Evolutionary conservation across 345 rosid species (phyloP), one percentile per base, ranked within the genome.

Genomic region (Abelmoschus esculentus): DNA sequence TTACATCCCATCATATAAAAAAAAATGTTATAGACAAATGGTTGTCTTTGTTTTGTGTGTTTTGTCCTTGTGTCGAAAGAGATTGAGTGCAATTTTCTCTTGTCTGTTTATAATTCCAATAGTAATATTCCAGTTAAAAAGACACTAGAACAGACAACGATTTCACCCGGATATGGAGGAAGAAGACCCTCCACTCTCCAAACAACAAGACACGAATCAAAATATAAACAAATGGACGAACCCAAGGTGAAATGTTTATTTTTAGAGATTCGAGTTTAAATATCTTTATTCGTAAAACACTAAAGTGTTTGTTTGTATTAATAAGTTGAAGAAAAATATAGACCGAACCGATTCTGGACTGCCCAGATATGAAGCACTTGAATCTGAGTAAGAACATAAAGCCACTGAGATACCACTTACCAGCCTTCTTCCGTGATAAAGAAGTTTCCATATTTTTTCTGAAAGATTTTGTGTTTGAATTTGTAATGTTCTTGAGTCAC

Each of bases 121-220:
- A 69, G 69, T 73, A 65, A 75, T 66, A 69, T 71, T 73, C 59
- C 44, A 61, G 60, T 70, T 65, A 69, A 49, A 69, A 49, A n/a
- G 82, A 83, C 85, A 70, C 42, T 58, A 54, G 73, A 74, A 67
- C 73, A 74, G 79, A 77, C 85, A 60, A 56, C 31, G 72, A 72
- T 67, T 61, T 17, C 72, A 77, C 78, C 82, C 74, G 72, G 72
- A 71, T 77, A 60, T 70, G 78, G 73, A 70, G 83, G 78, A 75
- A 75, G 78, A 79, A 22, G 1, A 22, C 26, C 26, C 26, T 69
- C 63, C 63, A 63, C 56, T 40, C 9, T 75, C 56, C 63, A 71
- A 61, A 69, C 17, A 70, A 78, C 36, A 71, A 49, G 73, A 74
- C 70, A 54, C 17, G 5, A 36, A 36, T 36, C 7, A 4, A 36